Evolutionary conservation across 805 yeast species (phyloP).

Genomic region (Myxozyma neglecta): DNA sequence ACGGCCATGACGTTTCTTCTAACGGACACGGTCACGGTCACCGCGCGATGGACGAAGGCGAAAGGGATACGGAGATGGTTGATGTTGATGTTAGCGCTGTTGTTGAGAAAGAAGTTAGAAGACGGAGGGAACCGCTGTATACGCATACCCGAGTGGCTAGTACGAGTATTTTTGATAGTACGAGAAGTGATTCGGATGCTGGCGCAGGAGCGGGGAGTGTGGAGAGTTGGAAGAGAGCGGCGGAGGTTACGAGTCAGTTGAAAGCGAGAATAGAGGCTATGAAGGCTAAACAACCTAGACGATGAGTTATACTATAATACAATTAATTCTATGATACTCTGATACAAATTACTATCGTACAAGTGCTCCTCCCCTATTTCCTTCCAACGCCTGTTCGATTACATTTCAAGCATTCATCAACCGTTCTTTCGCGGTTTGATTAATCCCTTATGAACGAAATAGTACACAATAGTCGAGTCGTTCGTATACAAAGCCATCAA

Average conservation of each 20-base stretch:
- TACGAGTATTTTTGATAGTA: constrained; percentile 1
- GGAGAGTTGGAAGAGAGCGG: constrained; percentile 82
- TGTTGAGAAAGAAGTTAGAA: constrained; percentile 8
- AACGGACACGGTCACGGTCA: background rate
- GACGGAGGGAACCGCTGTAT: background rate
- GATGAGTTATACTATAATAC: constrained; percentile 1
- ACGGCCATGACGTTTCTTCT: background rate
- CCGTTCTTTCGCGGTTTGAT: constrained; percentile 43
- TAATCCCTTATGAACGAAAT: constrained; percentile 44
- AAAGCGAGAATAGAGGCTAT: constrained; percentile 85
- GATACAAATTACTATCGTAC: background rate
- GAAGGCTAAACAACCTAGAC: constrained; percentile 46
- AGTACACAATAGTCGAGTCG: constrained; percentile 48
- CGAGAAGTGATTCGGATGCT: background rate
- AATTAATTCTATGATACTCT: background rate
- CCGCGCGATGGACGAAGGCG: background rate
- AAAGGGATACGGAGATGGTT: too few species aligned
- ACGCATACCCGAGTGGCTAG: background rate
- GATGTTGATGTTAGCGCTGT: too few species aligned
- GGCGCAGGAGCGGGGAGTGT: constrained; percentile 22
- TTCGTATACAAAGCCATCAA: constrained; percentile 46
- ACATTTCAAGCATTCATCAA: background rate
- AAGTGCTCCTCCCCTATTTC: too few species aligned
- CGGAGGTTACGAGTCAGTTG: constrained; percentile 81
- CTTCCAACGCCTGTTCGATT: too few species aligned